These are phyloP conservation scores for Pleurotus platypus DNA, from an alignment of 768 basidiomycete species.

Conservation along the genomic window DNA sequence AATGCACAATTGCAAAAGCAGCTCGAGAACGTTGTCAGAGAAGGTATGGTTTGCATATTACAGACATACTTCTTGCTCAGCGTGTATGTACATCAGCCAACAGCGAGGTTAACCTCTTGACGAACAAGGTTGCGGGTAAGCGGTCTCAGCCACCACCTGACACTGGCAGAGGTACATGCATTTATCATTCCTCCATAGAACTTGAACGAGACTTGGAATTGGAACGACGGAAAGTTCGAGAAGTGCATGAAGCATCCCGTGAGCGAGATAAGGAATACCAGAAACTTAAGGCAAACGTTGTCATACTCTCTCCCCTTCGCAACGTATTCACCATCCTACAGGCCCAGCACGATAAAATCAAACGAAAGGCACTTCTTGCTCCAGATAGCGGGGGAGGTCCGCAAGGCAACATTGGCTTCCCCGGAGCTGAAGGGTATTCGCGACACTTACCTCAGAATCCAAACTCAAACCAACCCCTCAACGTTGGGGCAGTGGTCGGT, in stretches of 20 bases:
- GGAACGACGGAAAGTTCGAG: conserved; percentile 70
- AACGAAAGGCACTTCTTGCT: conserved; percentile 72
- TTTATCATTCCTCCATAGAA: conserved; percentile 35
- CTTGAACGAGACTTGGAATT: conserved; percentile 78
- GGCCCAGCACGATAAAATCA: conserved; percentile 79
- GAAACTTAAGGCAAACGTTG: conserved; percentile 63
- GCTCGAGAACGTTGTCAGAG: conserved; percentile 78
- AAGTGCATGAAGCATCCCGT: conserved; percentile 68
- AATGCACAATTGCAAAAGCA: conserved; percentile 83
- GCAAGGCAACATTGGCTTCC: conserved; percentile 13
- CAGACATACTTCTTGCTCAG: background rate
- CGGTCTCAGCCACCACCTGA: background rate
- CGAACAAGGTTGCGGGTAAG: conserved; percentile 64
- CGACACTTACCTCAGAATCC: conserved; percentile 22
- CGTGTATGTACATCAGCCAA: conserved; percentile 48
- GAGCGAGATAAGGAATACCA: conserved; percentile 87
- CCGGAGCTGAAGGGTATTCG: conserved; percentile 12
- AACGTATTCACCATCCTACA: conserved; percentile 20
- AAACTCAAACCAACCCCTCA: conserved; percentile 29
- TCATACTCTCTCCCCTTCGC: background rate
- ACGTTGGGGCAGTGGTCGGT: conserved; percentile 53
- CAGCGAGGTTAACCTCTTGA: conserved; percentile 67
- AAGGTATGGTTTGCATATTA: conserved; percentile 46
- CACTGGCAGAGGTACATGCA: background rate
- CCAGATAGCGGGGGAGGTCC: conserved; percentile 23